Percentiles rank a stretch among this genome's conserved stretches.
phyloP scores from a whole-genome alignment of 768 basidiomycete species.

The Naganishia randhawae region DNA sequence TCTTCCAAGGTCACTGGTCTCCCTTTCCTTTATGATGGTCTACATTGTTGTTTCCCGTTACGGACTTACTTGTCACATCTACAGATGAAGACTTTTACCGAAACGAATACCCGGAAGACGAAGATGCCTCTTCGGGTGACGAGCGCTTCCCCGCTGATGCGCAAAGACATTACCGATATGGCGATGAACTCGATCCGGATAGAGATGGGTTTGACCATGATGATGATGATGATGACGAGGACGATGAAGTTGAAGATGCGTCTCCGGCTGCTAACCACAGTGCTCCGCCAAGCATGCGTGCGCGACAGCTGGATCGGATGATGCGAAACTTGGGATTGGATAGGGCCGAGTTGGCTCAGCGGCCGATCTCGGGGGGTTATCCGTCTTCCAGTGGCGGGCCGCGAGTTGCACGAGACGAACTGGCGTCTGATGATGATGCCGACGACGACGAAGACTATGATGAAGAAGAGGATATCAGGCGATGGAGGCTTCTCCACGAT shows the following conservation, averaged over 20 bases:
- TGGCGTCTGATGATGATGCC: neutral
- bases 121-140: constrained; percentile 25
- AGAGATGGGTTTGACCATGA: constrained; percentile 24
- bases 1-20: neutral
- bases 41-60: too few relatives aligned
- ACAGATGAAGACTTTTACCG: constrained; percentile 33
- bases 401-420: neutral
- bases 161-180: constrained; percentile 8
- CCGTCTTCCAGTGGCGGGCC: neutral
- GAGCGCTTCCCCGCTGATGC: constrained; percentile 2
- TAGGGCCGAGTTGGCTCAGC: constrained; percentile 11
- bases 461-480: constrained; percentile 23
- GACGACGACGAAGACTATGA: constrained; percentile 20
- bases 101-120: constrained; percentile 32
- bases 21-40: too few relatives aligned
- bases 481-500: constrained; percentile 17
- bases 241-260: neutral
- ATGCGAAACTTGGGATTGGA: constrained; percentile 16
- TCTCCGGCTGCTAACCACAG: neutral
- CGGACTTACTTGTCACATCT: neutral
- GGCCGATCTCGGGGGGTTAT: neutral
- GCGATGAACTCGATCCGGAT: constrained; percentile 24
- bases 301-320: constrained; percentile 19
- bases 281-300: neutral
- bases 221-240: constrained; percentile 7